Evolutionary conservation across 371 early-diverging fungal species (phyloP).

Genomic region (Mortierella sp.): DNA sequence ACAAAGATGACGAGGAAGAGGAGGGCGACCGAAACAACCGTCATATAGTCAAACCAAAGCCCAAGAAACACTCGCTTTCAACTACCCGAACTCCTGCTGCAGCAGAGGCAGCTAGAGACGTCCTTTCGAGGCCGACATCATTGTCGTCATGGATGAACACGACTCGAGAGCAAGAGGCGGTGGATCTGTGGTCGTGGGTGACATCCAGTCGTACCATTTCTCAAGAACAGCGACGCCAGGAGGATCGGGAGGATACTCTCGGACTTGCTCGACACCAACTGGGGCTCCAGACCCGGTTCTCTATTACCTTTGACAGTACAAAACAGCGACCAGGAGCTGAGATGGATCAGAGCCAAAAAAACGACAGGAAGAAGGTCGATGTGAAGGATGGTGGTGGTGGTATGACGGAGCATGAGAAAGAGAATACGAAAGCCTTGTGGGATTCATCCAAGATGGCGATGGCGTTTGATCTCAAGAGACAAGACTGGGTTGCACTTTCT

Average conservation of each 20-base stretch:
- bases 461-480: conserved; percentile 8
- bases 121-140: not conserved
- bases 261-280: conserved; percentile 1
- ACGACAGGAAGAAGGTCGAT: not conserved
- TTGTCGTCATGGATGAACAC: not conserved
- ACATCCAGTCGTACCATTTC: conserved; percentile 21
- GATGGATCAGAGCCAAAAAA: not conserved
- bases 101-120: not conserved
- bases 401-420: not conserved
- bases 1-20: not conserved
- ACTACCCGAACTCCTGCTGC: not conserved
- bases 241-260: not conserved
- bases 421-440: not conserved
- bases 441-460: not conserved
- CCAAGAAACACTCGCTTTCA: not conserved
- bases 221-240: not conserved
- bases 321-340: not conserved
- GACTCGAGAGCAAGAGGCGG: not conserved
- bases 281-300: not conserved
- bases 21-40: not conserved
- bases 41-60: not conserved
- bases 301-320: too few species aligned
- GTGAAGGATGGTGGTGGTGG: not conserved
- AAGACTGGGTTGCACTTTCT: conserved; percentile 21
- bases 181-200: conserved; percentile 27